Conservation (phyloP, 2,329 filamentous ascomycete species). For the Sphaerostilbella broomeana region DNA sequence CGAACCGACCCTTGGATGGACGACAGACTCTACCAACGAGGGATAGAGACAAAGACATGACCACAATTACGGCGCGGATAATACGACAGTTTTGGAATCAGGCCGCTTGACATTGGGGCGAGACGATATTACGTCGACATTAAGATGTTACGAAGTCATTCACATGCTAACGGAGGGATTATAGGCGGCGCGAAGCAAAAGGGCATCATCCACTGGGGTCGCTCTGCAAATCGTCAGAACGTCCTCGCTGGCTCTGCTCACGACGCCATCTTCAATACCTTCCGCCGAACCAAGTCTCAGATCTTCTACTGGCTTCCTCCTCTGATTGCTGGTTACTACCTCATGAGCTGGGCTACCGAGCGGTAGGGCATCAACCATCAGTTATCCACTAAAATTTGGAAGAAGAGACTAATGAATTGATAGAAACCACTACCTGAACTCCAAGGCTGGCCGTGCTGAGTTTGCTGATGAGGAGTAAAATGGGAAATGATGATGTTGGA, state of each 20-base stretch:
- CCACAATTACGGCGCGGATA: too few relatives aligned
- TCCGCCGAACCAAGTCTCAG: slow-evolving; percentile 78
- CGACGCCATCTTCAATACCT: slow-evolving; percentile 91
- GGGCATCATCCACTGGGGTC: slow-evolving; percentile 62
- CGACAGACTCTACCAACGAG: slow-evolving; percentile 8
- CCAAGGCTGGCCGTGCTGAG: slow-evolving; percentile 63
- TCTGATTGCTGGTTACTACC: slow-evolving; percentile 68
- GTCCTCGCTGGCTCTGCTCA: slow-evolving; percentile 71
- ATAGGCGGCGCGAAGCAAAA: slow-evolving; percentile 54
- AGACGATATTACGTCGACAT: background rate
- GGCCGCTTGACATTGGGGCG: background rate
- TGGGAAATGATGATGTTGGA: slow-evolving; percentile 21
- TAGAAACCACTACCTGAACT: slow-evolving; percentile 78
- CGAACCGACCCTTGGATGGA: slow-evolving; percentile 18
- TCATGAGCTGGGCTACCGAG: slow-evolving; percentile 87
- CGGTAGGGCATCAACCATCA: slow-evolving; percentile 52
- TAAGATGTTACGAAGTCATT: slow-evolving; percentile 1
- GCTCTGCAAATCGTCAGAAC: slow-evolving; percentile 84
- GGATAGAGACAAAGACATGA: too few relatives aligned
- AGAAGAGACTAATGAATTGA: background rate
- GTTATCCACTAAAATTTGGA: background rate
- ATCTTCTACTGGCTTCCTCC: slow-evolving; percentile 84
- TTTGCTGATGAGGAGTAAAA: slow-evolving; percentile 39
- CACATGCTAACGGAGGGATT: slow-evolving; percentile 5
- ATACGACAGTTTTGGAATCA: too few relatives aligned